Base-by-base conservation (phyloP, 2,329 filamentous ascomycete species). In the Knufia fluminis region DNA sequence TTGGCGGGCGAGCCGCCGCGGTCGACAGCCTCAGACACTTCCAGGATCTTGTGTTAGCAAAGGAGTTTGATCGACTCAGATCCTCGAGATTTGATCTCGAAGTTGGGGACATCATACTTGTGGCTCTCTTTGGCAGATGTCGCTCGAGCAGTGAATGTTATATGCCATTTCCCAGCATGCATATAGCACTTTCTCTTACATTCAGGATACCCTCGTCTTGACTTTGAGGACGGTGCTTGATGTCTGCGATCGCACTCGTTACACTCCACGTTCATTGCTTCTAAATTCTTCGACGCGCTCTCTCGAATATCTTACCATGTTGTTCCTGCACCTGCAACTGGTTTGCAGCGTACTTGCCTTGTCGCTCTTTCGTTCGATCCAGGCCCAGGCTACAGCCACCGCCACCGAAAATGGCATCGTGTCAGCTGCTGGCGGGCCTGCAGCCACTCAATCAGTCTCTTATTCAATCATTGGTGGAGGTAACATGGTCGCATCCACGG, bases 1-100 rank as follows among this genome's bases (percentile, higher is more conserved):
- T n/a, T 17, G 40, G 24, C 22, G 12, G n/a, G 16, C 10, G 12
- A 14, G 32, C 31, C 23, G 35, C 28, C 40, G 33, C 35, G 24
- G 23, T 23, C 28, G 45, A 48, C 19, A 28, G 35, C 22, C 45
- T 26, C 31, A 22, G 28, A 22, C 38, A 17, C 24, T 9, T 33
- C 4, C 16, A 20, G 31, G 36, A 42, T 23, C 32, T 26, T 4
- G 17, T n/a, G 22, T 28, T 28, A 6, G 33, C 32, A 33, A 49
- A 42, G 28, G 41, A 31, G 40, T 20, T 23, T 50, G 45, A 48
- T 48, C 45, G 45, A 24, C 45, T 31, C 36, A 8, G 45, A 48
- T 48, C 45, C 40, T 39, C 45, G 22, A 40, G 7, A 23, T 28
- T 17, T 48, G 45, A 40, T 48, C 45, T 48, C 35, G 43, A 46